Conservation (phyloP, 163 green algal species). For the Chlorella variabilis region DNA sequence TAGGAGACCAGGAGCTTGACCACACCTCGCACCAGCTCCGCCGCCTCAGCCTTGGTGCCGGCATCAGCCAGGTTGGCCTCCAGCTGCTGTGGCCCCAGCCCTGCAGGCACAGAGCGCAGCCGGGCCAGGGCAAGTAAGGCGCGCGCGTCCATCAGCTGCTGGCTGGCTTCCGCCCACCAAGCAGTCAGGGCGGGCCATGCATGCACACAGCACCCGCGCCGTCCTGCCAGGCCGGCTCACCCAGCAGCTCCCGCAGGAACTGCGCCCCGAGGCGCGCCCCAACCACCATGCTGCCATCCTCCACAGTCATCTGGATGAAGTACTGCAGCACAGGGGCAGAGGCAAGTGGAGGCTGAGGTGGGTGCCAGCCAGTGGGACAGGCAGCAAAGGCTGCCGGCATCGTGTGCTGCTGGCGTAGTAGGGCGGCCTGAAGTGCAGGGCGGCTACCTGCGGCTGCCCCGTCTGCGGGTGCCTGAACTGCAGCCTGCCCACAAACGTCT, state of each 20-base stretch:
- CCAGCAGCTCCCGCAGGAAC: slow-evolving; percentile 43
- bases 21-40: slow-evolving; percentile 11
- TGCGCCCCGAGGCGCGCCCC: slow-evolving; percentile 5
- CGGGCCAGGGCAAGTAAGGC: background rate
- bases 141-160: too few species aligned
- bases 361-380: slow-evolving; percentile 2
- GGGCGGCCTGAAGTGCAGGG: too few species aligned
- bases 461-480: slow-evolving; percentile 32
- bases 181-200: too few species aligned
- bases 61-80: slow-evolving; percentile 10
- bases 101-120: background rate
- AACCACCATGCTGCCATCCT: slow-evolving; percentile 42
- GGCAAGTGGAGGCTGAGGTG: too few species aligned
- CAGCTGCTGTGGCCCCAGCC: slow-evolving; percentile 1
- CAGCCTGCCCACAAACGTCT: slow-evolving; percentile 32
- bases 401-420: too few species aligned
- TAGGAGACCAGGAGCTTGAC: slow-evolving; percentile 21
- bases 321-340: slow-evolving; percentile 24
- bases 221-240: slow-evolving; percentile 3
- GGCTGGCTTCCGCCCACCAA: too few species aligned
- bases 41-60: background rate
- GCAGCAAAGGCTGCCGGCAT: too few species aligned
- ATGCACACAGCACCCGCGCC: too few species aligned
- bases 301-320: slow-evolving; percentile 19
- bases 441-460: background rate